Evolutionary conservation across 2,329 filamentous ascomycete species (phyloP), one percentile per base, ranked within the genome.

Genomic region (Huntiella abstrusa): DNA sequence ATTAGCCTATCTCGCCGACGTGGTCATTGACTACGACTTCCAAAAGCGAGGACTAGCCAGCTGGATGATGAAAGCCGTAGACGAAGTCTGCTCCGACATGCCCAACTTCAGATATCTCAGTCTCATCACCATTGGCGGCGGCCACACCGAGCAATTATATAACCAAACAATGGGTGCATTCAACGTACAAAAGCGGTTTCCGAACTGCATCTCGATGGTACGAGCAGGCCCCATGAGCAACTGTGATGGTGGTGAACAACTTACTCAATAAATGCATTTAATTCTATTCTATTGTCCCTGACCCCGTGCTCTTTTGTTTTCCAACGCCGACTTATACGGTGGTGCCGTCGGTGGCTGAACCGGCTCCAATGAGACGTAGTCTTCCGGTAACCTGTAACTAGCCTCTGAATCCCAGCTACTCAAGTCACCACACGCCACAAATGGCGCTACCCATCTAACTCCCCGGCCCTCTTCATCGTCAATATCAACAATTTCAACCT

Each of bases 391-490:
- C 53, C 82, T 75, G 62, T 96, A 95, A 4, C 87, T 91, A 3
- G 91, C 88, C 67, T 98, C 91, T 1, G 88, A 86, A 64, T 98
- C 91, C 64, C 87, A 98, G 8, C 84, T 79, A 17, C 86, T 92
- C 45, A 98, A 69, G 62, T 98, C 91, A 40, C 91, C 91, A 59
- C 91, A 98, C n/a, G 91, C 87, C 55, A 98, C 73, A 59, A 98
- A 98, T 0, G 88, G 86, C 3, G 87, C 86, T 54, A 96, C 88
- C 86, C 88, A 96, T 43, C 80, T 67, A 61, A 50, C 53, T 43
- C 54, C 55, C 56, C 33, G 51, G 52, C 8, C 32, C 16, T 52
- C 55, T 38, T 56, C 60, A 51, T 52, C 59, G 39, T 47, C 48
- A n/a, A 41, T 45, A 10, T 53, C 50, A 17, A 60, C 59, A 41